phyloP scores from a whole-genome alignment of 768 basidiomycete genomes.

The Suillus ampliporus region DNA sequence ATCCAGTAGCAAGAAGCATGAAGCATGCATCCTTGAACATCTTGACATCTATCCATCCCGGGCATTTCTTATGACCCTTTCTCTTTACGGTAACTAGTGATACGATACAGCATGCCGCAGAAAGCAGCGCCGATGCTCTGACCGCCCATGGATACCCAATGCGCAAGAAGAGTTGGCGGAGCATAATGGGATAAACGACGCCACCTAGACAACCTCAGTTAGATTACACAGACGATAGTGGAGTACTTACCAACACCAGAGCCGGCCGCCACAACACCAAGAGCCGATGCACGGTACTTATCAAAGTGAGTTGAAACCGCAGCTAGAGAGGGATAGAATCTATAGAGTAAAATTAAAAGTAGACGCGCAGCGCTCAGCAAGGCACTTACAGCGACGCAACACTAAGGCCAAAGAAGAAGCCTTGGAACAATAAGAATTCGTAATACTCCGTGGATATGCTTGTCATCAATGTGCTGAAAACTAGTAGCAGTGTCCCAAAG shows the following conservation, averaged over 20 bases:
- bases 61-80: constrained; percentile 21
- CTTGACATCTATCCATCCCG: constrained; percentile 25
- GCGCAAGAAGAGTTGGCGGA: constrained; percentile 57
- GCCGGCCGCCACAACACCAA: constrained; percentile 75
- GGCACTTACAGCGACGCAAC: constrained; percentile 64
- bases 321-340: constrained; percentile 73
- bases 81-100: constrained; percentile 54
- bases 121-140: constrained; percentile 59
- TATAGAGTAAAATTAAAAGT: constrained; percentile 32
- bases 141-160: constrained; percentile 70
- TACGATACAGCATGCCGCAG: constrained; percentile 51
- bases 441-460: constrained; percentile 63
- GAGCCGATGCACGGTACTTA: constrained; percentile 69
- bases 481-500: constrained; percentile 53
- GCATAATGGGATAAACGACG: constrained; percentile 69
- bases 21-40: constrained; percentile 56
- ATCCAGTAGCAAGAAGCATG: constrained; percentile 56
- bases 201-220: constrained; percentile 52
- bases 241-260: constrained; percentile 57
- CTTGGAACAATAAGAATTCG: constrained; percentile 67
- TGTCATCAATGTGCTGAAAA: constrained; percentile 61
- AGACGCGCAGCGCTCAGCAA: constrained; percentile 4
- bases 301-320: constrained; percentile 70
- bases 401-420: constrained; percentile 67
- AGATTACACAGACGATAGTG: constrained; percentile 21